Percentiles rank a stretch among this genome's conserved stretches.
These are phyloP conservation scores for Cyclotella kingstonii DNA, from an alignment of 108 stramenopile species.

Conservation along the genomic window DNA sequence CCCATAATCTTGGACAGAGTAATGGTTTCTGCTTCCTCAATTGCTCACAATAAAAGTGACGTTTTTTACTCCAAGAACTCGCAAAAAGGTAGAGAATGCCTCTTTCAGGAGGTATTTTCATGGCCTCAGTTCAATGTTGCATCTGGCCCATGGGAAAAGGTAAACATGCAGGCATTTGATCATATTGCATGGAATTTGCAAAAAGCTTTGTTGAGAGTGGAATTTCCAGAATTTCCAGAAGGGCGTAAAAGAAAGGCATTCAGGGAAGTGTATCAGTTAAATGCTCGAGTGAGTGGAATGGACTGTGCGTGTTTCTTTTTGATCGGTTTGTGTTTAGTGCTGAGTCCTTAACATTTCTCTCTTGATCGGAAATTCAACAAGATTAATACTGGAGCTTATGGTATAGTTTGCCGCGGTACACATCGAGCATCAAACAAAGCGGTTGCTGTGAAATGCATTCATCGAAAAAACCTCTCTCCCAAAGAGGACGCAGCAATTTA, in stretches of 20 bases:
- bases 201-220: slow-evolving; percentile 63
- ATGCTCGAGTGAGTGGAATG: slow-evolving; percentile 63
- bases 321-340: no score
- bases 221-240: slow-evolving; percentile 77
- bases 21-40: not conserved
- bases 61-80: not conserved
- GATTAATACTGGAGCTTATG: slow-evolving; percentile 84
- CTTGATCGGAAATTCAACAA: not conserved
- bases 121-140: slow-evolving; percentile 7
- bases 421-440: slow-evolving; percentile 76
- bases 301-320: no score
- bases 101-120: not conserved
- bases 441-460: slow-evolving; percentile 83
- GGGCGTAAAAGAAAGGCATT: slow-evolving; percentile 68
- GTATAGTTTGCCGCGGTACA: slow-evolving; percentile 79
- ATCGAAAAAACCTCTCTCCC: slow-evolving; percentile 74
- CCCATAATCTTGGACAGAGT: slow-evolving; percentile 11
- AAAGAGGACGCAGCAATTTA: slow-evolving; percentile 80
- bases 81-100: not conserved
- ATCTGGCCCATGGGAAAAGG: slow-evolving; percentile 17
- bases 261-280: slow-evolving; percentile 79
- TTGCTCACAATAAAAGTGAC: not conserved
- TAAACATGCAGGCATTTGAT: slow-evolving; percentile 42
- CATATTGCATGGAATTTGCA: slow-evolving; percentile 45
- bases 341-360: not conserved